These are phyloP conservation scores for Gossypium arboreum DNA, from an alignment of 345 rosid genomes.

Conservation along the genomic window DNA sequence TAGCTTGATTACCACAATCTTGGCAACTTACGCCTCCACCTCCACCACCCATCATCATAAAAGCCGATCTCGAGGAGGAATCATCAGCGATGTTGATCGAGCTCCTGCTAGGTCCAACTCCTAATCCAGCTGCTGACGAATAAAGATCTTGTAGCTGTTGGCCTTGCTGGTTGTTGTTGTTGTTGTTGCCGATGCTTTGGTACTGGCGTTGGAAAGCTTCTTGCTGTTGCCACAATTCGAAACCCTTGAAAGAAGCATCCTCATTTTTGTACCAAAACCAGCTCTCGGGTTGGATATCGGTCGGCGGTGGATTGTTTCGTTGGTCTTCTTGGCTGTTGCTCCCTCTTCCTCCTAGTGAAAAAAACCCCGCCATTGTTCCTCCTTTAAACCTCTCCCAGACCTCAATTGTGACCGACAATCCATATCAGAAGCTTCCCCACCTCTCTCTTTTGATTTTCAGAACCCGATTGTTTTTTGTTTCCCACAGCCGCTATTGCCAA, in stretches of 20 bases:
- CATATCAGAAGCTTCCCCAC: slow-evolving; percentile 30
- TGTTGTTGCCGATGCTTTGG: not conserved
- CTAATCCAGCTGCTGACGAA: slow-evolving; percentile 47
- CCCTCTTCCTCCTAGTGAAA: slow-evolving; percentile 51
- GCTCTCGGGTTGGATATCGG: slow-evolving; percentile 39
- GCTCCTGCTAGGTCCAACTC: slow-evolving; percentile 41
- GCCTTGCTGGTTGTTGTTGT: slow-evolving; percentile 22
- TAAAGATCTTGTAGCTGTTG: slow-evolving; percentile 61
- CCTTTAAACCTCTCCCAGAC: slow-evolving; percentile 44
- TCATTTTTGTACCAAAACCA: slow-evolving; percentile 58
- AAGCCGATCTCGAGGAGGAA: slow-evolving; percentile 43
- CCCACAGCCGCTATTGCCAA: not conserved
- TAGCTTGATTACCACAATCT: slow-evolving; percentile 89
- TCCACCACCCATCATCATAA: slow-evolving; percentile 37
- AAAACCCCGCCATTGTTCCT: slow-evolving; percentile 58
- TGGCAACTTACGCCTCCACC: slow-evolving; percentile 53
- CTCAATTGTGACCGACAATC: slow-evolving; percentile 33
- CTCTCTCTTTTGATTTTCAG: slow-evolving; percentile 3
- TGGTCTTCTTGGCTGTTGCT: slow-evolving; percentile 35
- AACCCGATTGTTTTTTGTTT: not conserved
- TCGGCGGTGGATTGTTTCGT: slow-evolving; percentile 26
- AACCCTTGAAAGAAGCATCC: slow-evolving; percentile 46
- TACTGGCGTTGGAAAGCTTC: slow-evolving; percentile 32
- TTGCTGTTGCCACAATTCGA: slow-evolving; percentile 53
- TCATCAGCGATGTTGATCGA: slow-evolving; percentile 51